These are phyloP conservation scores for Colletotrichum aenigma DNA, from an alignment of 2,329 filamentous ascomycete species.

Conservation along the genomic window DNA sequence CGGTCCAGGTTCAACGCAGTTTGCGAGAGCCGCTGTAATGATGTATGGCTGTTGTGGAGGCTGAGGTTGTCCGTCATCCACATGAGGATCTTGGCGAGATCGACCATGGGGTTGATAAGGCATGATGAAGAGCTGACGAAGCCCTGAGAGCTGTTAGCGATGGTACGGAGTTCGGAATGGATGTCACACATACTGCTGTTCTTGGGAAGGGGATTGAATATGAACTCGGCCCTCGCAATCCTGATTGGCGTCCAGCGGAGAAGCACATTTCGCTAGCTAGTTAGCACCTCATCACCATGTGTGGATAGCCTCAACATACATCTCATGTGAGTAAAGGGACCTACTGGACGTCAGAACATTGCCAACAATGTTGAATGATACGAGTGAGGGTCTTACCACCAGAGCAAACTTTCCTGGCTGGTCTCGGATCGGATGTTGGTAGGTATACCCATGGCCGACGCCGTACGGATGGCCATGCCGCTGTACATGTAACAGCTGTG, in stretches of 20 bases:
- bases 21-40: constrained; percentile 8
- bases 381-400: constrained; percentile 14
- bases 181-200: background rate
- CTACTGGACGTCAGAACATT: background rate
- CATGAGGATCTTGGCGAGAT: constrained; percentile 16
- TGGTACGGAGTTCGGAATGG: rapidly evolving
- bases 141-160: background rate
- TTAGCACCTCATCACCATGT: background rate
- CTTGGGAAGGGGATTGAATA: constrained; percentile 14
- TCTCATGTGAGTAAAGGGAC: constrained; percentile 22
- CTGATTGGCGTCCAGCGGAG: constrained; percentile 13
- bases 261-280: constrained; percentile 12
- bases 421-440: constrained; percentile 20
- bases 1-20: constrained; percentile 2
- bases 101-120: constrained; percentile 18
- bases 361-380: background rate
- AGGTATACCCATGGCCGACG: constrained; percentile 34
- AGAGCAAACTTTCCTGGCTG: constrained; percentile 17
- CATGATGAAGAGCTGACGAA: constrained; percentile 10
- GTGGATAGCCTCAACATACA: background rate
- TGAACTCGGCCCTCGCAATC: background rate
- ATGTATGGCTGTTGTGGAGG: constrained; percentile 7
- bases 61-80: constrained; percentile 19
- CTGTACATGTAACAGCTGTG: constrained; percentile 39
- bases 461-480: constrained; percentile 36